Percentiles rank a stretch among this genome's conserved stretches.
phyloP scores from a whole-genome alignment of 1,284 basidiomycete species.

The Mycena citricolor region DNA sequence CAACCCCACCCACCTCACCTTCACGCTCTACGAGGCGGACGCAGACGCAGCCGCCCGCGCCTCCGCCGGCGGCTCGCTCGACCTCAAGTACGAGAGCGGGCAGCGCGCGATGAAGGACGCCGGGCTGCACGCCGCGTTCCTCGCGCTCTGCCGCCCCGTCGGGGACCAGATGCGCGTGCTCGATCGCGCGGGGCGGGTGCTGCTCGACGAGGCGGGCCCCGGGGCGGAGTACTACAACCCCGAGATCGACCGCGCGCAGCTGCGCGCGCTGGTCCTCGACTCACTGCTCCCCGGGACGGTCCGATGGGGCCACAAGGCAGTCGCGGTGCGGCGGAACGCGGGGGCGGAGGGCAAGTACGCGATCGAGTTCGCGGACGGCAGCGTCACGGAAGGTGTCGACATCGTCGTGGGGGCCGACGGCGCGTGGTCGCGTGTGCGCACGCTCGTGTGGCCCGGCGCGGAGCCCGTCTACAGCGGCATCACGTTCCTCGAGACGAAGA shows the following conservation, averaged over 20 bases:
- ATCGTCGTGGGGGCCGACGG: slow-evolving; percentile 46
- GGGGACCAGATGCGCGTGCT: slow-evolving; percentile 19
- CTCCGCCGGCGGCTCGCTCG: slow-evolving; percentile 13
- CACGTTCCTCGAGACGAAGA: slow-evolving; percentile 30
- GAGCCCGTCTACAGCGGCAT: slow-evolving; percentile 35
- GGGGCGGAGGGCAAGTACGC: slow-evolving; percentile 7
- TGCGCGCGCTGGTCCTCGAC: slow-evolving; percentile 15
- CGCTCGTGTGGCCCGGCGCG: slow-evolving; percentile 28
- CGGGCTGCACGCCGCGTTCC: slow-evolving; percentile 16
- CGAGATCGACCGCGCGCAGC: slow-evolving; percentile 13
- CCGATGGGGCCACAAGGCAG: slow-evolving; percentile 17
- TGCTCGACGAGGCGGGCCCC: slow-evolving; percentile 2
- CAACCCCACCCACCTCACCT: slow-evolving; percentile 2
- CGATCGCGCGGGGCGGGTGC: slow-evolving; percentile 12
- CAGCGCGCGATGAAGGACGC: slow-evolving; percentile 16
- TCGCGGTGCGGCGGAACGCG: slow-evolving; percentile 1
- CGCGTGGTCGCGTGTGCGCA: slow-evolving; percentile 39
- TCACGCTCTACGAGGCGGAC: slow-evolving; percentile 17
- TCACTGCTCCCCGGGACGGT: slow-evolving; percentile 15
- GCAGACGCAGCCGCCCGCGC: slow-evolving; percentile 5
- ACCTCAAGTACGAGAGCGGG: slow-evolving; percentile 20
- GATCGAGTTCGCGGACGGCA: slow-evolving; percentile 13
- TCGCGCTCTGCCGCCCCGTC: slow-evolving; percentile 11
- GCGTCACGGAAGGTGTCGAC: slow-evolving; percentile 22
- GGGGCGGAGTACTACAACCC: slow-evolving; percentile 13